phyloP scores from a whole-genome alignment of 495 filamentous ascomycete genomes.

The Lepraria neglecta region DNA sequence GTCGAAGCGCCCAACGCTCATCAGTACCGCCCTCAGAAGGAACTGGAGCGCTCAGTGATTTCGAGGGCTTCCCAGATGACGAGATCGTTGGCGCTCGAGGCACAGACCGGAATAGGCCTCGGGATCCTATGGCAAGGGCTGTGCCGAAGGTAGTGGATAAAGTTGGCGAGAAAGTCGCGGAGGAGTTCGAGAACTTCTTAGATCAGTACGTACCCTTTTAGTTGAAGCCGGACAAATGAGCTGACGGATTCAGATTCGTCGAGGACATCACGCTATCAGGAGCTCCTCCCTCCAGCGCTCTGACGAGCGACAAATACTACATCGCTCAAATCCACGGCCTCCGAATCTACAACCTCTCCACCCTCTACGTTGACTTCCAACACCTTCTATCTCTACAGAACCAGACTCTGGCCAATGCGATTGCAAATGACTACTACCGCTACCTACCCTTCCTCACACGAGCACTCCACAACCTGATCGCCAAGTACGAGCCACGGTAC shows the following conservation, averaged over 20 bases:
- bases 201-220: constrained; percentile 53
- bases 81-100: constrained; percentile 51
- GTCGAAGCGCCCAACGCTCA: constrained; percentile 34
- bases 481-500: constrained; percentile 89
- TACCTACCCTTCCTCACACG: constrained; percentile 89
- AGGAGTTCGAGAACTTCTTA: constrained; percentile 81
- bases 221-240: constrained; percentile 1
- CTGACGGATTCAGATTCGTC: constrained; percentile 49
- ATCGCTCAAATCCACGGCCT: constrained; percentile 92
- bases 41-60: constrained; percentile 50
- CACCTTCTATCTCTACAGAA: constrained; percentile 68
- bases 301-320: constrained; percentile 88
- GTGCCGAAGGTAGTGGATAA: constrained; percentile 82
- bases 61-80: constrained; percentile 53
- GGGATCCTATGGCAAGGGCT: constrained; percentile 53
- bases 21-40: constrained; percentile 44
- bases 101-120: constrained; percentile 51
- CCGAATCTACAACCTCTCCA: constrained; percentile 78
- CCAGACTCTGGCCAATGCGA: constrained; percentile 71
- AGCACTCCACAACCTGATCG: constrained; percentile 85
- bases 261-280: constrained; percentile 70
- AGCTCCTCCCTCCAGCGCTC: constrained; percentile 65
- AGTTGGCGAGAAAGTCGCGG: constrained; percentile 76
- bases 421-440: constrained; percentile 86
- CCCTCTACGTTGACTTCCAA: constrained; percentile 92